phyloP scores from a whole-genome alignment of 345 rosid species.

The Capsella bursapastoris region DNA sequence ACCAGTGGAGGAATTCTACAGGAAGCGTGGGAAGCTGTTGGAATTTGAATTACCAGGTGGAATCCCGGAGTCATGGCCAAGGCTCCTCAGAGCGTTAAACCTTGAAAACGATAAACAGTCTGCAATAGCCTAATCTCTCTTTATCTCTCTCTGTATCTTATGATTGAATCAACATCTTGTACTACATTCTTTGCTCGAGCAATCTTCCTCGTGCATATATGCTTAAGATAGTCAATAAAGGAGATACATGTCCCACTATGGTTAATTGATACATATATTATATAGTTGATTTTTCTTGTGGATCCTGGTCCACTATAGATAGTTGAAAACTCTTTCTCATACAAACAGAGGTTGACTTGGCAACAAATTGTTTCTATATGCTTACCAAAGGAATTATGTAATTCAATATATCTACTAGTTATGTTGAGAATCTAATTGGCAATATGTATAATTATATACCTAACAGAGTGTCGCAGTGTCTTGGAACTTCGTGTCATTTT shows the following conservation, averaged over 20 bases:
- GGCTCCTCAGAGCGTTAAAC: slow-evolving; percentile 84
- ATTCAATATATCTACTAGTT: slow-evolving; percentile 19
- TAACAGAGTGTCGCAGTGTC: background rate
- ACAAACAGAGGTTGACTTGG: slow-evolving; percentile 6
- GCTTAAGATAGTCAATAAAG: slow-evolving; percentile 38
- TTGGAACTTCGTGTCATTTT: slow-evolving; percentile 11
- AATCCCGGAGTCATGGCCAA: slow-evolving; percentile 97
- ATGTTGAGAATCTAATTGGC: background rate
- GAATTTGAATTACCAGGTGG: slow-evolving; percentile 98
- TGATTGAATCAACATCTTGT: slow-evolving; percentile 27
- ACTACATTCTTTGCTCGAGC: slow-evolving; percentile 45
- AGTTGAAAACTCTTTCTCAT: slow-evolving; percentile 20
- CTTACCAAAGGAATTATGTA: slow-evolving; percentile 6
- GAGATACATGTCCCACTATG: slow-evolving; percentile 23
- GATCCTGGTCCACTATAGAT: background rate
- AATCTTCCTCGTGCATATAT: slow-evolving; percentile 28
- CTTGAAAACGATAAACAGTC: slow-evolving; percentile 69
- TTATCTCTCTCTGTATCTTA: background rate
- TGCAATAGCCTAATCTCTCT: slow-evolving; percentile 58
- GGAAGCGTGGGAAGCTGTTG: slow-evolving; percentile 69
- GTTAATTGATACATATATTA: slow-evolving; percentile 2
- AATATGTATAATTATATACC: slow-evolving; percentile 27
- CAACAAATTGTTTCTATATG: slow-evolving; percentile 11
- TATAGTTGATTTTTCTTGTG: background rate
- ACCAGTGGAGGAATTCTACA: slow-evolving; percentile 94